phyloP scores from a whole-genome alignment of 2,329 filamentous ascomycete genomes.

The Diaporthe sp. region DNA sequence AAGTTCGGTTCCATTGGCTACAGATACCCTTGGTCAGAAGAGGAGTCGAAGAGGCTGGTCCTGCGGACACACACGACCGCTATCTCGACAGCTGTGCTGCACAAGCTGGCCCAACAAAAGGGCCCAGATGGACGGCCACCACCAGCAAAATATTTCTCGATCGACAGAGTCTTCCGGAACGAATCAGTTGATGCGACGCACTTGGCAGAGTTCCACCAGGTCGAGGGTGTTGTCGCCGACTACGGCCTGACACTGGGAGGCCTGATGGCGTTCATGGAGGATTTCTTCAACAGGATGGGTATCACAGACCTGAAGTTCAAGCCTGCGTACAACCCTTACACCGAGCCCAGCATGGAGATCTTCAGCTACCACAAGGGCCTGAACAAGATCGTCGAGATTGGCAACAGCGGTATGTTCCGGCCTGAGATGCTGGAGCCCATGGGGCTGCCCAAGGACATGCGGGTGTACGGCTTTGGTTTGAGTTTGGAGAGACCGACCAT shows the following conservation, averaged over 20 bases:
- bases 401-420: constrained; percentile 98
- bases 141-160: constrained; percentile 95
- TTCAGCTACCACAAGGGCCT: constrained; percentile 95
- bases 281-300: constrained; percentile 97
- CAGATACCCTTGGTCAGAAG: constrained; percentile 91
- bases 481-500: constrained; percentile 95
- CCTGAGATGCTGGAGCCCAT: constrained; percentile 97
- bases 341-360: constrained; percentile 97
- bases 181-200: constrained; percentile 98
- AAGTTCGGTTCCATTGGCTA: constrained; percentile 97
- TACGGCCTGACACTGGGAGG: constrained; percentile 93
- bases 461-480: constrained; percentile 94
- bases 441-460: constrained; percentile 91
- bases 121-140: constrained; percentile 77
- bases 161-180: constrained; percentile 97
- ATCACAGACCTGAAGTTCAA: constrained; percentile 91
- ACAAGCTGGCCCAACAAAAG: constrained; percentile 87
- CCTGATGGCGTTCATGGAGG: constrained; percentile 90
- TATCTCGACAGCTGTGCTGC: constrained; percentile 89
- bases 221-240: constrained; percentile 98
- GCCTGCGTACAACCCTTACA: constrained; percentile 92
- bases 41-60: constrained; percentile 89
- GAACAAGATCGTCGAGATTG: constrained; percentile 94
- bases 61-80: constrained; percentile 97
- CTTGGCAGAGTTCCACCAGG: constrained; percentile 97